These are phyloP conservation scores for Pichia scutulata DNA, from an alignment of 805 yeast genomes.

Conservation along the genomic window DNA sequence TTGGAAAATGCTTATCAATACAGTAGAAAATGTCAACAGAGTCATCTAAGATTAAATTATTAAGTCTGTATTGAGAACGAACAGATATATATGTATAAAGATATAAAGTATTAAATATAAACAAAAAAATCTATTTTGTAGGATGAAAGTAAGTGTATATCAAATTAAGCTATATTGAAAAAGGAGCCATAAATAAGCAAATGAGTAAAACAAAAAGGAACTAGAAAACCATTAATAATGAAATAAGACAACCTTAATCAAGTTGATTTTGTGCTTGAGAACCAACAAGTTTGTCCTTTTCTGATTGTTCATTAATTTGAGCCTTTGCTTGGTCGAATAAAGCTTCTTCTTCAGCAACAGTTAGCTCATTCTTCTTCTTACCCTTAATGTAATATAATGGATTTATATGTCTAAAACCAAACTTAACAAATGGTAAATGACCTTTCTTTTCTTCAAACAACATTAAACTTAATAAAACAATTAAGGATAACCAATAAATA, in stretches of 20 bases:
- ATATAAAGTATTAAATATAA: neutral
- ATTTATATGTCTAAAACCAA: constrained; percentile 46
- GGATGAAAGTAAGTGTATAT: neutral
- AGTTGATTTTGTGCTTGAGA: neutral
- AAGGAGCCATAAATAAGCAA: neutral
- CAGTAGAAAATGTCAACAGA: neutral
- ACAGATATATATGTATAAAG: too few relatives aligned
- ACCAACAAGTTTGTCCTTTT: neutral
- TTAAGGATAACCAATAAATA: constrained; percentile 74
- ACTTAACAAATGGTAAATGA: constrained; percentile 58
- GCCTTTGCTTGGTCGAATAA: constrained; percentile 40
- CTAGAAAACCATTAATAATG: neutral
- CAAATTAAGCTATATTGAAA: neutral
- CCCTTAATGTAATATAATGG: constrained; percentile 69
- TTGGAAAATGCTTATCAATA: constrained; percentile 1
- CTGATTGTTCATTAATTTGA: neutral
- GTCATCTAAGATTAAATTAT: neutral
- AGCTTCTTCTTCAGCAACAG: constrained; percentile 43
- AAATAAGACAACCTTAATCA: neutral
- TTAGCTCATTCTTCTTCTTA: constrained; percentile 53
- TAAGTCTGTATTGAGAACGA: neutral
- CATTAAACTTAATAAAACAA: constrained; percentile 50
- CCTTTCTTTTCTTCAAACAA: constrained; percentile 78
- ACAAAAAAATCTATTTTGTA: neutral
- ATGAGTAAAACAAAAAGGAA: neutral